These are phyloP conservation scores for Hyphopichia fennica DNA, from an alignment of 1,139 yeast genomes.

Conservation along the genomic window DNA sequence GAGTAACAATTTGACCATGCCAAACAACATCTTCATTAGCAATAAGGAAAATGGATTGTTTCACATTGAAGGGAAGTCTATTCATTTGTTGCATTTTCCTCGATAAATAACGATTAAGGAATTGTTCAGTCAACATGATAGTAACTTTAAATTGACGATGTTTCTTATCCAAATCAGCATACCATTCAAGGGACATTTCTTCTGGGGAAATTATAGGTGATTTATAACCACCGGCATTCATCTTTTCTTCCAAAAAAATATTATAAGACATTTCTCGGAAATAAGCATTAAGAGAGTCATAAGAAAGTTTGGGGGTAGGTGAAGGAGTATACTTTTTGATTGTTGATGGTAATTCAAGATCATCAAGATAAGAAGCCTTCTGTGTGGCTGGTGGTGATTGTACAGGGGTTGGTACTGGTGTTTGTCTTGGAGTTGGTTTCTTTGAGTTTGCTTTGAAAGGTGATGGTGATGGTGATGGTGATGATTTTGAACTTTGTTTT, in stretches of 20 bases:
- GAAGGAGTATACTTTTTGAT: constrained; percentile 29
- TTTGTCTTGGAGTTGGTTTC: neutral
- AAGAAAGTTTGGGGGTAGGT: constrained; percentile 42
- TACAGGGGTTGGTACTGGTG: neutral
- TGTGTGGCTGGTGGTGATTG: neutral
- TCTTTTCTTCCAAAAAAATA: constrained; percentile 59
- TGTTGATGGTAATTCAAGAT: constrained; percentile 22
- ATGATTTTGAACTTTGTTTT: too few relatives aligned
- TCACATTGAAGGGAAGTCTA: constrained; percentile 48
- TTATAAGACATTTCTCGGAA: constrained; percentile 61
- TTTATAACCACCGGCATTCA: constrained; percentile 36
- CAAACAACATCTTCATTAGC: constrained; percentile 37
- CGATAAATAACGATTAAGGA: constrained; percentile 42
- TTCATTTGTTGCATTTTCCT: constrained; percentile 41
- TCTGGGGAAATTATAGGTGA: constrained; percentile 31
- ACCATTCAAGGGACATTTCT: constrained; percentile 53
- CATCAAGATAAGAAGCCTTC: neutral
- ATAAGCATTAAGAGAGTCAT: constrained; percentile 52
- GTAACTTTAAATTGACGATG: constrained; percentile 39
- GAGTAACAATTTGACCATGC: constrained; percentile 49
- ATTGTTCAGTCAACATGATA: constrained; percentile 36
- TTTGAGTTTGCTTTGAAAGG: too few relatives aligned
- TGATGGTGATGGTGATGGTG: neutral
- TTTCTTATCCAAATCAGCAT: constrained; percentile 44
- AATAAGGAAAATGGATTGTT: constrained; percentile 48